These are phyloP conservation scores for Penicillium atrosanguineum DNA, from an alignment of 495 filamentous ascomycete species.

Conservation along the genomic window DNA sequence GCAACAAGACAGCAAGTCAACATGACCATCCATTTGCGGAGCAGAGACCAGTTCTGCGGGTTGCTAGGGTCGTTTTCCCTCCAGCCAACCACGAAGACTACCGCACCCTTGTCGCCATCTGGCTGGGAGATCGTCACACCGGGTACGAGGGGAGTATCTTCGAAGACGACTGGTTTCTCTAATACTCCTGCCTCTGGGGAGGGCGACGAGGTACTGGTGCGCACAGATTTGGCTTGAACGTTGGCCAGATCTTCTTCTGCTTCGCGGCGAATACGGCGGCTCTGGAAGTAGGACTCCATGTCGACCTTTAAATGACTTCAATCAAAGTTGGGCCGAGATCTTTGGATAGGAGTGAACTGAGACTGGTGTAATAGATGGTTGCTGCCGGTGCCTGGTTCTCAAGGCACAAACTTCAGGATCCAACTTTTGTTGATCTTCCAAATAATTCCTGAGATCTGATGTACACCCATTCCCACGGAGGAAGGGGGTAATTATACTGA, in stretches of 20 bases:
- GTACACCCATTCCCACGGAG: too few species aligned
- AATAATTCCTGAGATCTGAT: too few species aligned
- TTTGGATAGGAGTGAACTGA: too few species aligned
- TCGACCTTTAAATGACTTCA: background rate
- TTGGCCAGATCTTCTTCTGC: conserved; percentile 9
- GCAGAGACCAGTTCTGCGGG: conserved; percentile 7
- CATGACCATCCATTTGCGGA: conserved; percentile 14
- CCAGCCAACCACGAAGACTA: conserved; percentile 12
- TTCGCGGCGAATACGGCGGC: conserved; percentile 9
- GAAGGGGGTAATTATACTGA: too few species aligned
- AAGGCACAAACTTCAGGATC: too few species aligned
- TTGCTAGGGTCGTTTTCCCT: conserved; percentile 16
- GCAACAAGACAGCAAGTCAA: conserved; percentile 9
- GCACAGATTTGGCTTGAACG: background rate
- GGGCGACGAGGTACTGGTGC: background rate
- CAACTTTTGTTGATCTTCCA: too few species aligned
- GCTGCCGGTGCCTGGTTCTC: too few species aligned
- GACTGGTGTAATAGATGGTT: too few species aligned
- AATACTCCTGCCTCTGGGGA: background rate
- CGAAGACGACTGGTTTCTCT: background rate
- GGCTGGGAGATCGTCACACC: conserved; percentile 7
- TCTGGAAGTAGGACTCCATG: conserved; percentile 4
- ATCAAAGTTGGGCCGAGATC: too few species aligned
- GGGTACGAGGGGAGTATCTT: background rate
- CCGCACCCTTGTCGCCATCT: conserved; percentile 3